Evolutionary conservation across 2,329 filamentous ascomycete species (phyloP).

Genomic region (Xylaria multiplex): DNA sequence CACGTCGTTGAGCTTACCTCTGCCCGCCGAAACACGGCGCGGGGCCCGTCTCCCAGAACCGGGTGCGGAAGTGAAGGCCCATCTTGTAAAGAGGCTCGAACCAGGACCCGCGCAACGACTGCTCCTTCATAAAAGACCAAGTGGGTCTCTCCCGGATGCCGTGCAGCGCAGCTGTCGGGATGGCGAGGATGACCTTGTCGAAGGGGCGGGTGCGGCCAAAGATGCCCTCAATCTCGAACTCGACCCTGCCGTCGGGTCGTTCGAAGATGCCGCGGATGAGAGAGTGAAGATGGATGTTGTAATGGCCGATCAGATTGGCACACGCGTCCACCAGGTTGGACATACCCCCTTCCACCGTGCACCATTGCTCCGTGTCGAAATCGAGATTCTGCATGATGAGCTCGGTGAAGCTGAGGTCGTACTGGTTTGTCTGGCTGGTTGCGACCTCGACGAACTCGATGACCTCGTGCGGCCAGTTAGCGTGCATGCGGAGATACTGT

Average conservation of each 20-base stretch:
- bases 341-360: slow-evolving; percentile 18
- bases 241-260: slow-evolving; percentile 2
- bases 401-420: slow-evolving; percentile 31
- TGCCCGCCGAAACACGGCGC: slow-evolving; percentile 32
- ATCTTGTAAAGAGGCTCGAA: slow-evolving; percentile 37
- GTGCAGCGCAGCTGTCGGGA: slow-evolving; percentile 18
- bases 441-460: slow-evolving; percentile 35
- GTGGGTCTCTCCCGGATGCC: slow-evolving; percentile 21
- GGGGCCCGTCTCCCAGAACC: slow-evolving; percentile 32
- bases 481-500: slow-evolving; percentile 14
- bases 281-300: slow-evolving; percentile 15
- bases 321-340: background rate
- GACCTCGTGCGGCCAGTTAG: slow-evolving; percentile 31
- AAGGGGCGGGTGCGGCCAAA: background rate
- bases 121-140: slow-evolving; percentile 35
- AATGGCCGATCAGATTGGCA: slow-evolving; percentile 18
- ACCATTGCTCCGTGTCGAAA: slow-evolving; percentile 18
- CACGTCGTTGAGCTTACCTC: slow-evolving; percentile 3
- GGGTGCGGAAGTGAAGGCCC: slow-evolving; percentile 33
- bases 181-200: slow-evolving; percentile 18
- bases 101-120: slow-evolving; percentile 9
- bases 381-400: slow-evolving; percentile 34
- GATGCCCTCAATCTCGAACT: background rate
- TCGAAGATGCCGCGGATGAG: slow-evolving; percentile 3
- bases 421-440: slow-evolving; percentile 33